These are phyloP conservation scores for Ogataea glucozyma DNA, from an alignment of 805 yeast species.

Conservation along the genomic window DNA sequence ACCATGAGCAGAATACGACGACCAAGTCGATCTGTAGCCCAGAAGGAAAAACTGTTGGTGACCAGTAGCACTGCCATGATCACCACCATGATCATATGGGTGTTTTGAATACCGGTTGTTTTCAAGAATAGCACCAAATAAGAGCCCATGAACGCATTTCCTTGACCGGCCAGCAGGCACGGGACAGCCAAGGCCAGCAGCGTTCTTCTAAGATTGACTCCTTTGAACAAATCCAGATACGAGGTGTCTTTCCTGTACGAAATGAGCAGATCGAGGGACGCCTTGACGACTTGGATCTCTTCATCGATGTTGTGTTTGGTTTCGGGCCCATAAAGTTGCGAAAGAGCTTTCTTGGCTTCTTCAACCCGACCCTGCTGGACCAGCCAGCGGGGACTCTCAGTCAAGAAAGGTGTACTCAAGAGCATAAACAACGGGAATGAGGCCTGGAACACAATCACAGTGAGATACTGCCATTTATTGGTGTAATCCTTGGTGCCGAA, in stretches of 20 bases:
- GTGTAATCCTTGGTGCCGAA: slow-evolving; percentile 10
- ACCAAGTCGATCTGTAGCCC: slow-evolving; percentile 44
- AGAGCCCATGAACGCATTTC: slow-evolving; percentile 47
- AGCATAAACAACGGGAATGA: slow-evolving; percentile 20
- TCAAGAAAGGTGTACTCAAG: slow-evolving; percentile 23
- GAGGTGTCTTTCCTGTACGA: slow-evolving; percentile 32
- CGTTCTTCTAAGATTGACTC: slow-evolving; percentile 47
- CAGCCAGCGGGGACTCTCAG: slow-evolving; percentile 48
- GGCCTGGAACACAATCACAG: slow-evolving; percentile 34
- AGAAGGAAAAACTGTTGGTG: slow-evolving; percentile 28
- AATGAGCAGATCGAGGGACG: slow-evolving; percentile 27
- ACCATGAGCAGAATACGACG: slow-evolving; percentile 34
- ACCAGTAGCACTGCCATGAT: slow-evolving; percentile 13
- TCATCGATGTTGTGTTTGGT: slow-evolving; percentile 38
- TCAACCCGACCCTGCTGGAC: slow-evolving; percentile 40
- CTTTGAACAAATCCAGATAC: slow-evolving; percentile 46
- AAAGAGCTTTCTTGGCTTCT: slow-evolving; percentile 44
- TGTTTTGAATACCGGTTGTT: slow-evolving; percentile 33
- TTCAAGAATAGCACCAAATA: slow-evolving; percentile 39
- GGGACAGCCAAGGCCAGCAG: slow-evolving; percentile 39
- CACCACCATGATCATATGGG: slow-evolving; percentile 36
- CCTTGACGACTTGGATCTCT: slow-evolving; percentile 44
- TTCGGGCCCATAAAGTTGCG: slow-evolving; percentile 41
- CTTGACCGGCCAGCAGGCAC: slow-evolving; percentile 46
- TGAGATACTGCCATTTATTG: slow-evolving; percentile 18